These are phyloP conservation scores for Vigna radiata DNA, from an alignment of 306 rosid genomes.

Conservation along the genomic window DNA sequence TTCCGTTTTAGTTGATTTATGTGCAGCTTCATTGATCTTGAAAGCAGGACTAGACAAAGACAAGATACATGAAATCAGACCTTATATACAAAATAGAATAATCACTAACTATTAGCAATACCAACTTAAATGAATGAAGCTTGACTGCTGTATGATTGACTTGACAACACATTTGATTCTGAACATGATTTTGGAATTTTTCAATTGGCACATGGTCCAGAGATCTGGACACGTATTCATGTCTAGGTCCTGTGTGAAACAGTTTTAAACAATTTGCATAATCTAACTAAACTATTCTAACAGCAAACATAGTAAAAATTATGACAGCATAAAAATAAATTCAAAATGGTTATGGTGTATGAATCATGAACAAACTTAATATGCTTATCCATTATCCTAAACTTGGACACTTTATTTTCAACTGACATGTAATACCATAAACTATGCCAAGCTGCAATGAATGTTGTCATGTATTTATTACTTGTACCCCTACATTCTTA, in stretches of 20 bases:
- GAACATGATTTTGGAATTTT: constrained; percentile 32
- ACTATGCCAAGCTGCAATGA: not conserved
- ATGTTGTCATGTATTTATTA: not conserved
- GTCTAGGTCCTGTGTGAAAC: constrained; percentile 10
- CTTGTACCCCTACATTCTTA: not conserved
- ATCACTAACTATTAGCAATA: constrained; percentile 28
- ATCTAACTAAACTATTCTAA: constrained; percentile 15
- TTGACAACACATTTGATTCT: constrained; percentile 8
- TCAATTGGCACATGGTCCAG: constrained; percentile 7
- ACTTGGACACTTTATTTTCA: constrained; percentile 15
- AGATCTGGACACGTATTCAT: constrained; percentile 15
- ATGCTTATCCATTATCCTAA: constrained; percentile 5
- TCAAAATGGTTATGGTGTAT: constrained; percentile 16
- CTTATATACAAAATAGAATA: constrained; percentile 29
- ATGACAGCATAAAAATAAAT: constrained; percentile 7
- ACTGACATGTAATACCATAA: not conserved
- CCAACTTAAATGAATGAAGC: constrained; percentile 85
- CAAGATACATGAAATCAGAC: constrained; percentile 36
- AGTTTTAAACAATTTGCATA: constrained; percentile 30
- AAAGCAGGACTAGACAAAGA: constrained; percentile 52
- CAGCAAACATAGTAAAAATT: constrained; percentile 34
- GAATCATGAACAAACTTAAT: not conserved
- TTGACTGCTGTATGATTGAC: constrained; percentile 40
- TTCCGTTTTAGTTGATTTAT: constrained; percentile 56
- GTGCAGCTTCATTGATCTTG: constrained; percentile 49